Conservation (phyloP, 768 basidiomycete genomes). For the Cantharellus anzutake region DNA sequence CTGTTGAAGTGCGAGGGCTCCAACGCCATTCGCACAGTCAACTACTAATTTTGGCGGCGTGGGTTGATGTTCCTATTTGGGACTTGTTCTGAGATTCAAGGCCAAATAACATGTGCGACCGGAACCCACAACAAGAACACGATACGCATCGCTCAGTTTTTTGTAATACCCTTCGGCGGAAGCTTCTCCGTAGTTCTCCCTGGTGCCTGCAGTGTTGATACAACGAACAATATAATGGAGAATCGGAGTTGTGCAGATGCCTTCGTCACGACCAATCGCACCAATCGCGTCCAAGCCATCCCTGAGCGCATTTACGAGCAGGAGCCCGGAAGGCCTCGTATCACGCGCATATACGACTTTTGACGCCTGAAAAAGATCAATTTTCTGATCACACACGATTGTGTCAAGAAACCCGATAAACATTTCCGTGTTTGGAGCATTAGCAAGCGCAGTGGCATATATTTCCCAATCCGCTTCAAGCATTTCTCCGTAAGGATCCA, state of each 20-base stretch:
- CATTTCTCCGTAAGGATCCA: conserved; percentile 97
- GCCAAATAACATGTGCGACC: not conserved
- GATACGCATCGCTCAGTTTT: conserved; percentile 70
- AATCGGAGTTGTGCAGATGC: conserved; percentile 82
- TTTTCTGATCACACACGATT: conserved; percentile 40
- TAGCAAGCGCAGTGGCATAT: conserved; percentile 73
- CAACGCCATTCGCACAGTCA: conserved; percentile 99
- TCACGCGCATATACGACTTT: conserved; percentile 83
- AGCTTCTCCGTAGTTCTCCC: conserved; percentile 61
- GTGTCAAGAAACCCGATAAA: conserved; percentile 44
- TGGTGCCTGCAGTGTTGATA: conserved; percentile 69
- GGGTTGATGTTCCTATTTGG: conserved; percentile 36
- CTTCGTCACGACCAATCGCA: conserved; percentile 51
- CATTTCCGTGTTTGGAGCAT: conserved; percentile 55
- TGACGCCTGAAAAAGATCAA: conserved; percentile 63
- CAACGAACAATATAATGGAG: conserved; percentile 87
- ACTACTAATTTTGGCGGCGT: conserved; percentile 45
- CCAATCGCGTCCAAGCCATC: conserved; percentile 65
- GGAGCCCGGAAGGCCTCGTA: conserved; percentile 72
- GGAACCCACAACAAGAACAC: conserved; percentile 59
- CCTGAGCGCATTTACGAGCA: conserved; percentile 56
- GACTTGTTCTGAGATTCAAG: not conserved
- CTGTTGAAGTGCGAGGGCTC: conserved; percentile 47
- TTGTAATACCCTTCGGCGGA: conserved; percentile 65
- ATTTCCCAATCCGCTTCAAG: conserved; percentile 82